Evolutionary conservation across 192 early-diverging fungal species (phyloP), one percentile per base, ranked within the genome.

Genomic region (Podila epigama): DNA sequence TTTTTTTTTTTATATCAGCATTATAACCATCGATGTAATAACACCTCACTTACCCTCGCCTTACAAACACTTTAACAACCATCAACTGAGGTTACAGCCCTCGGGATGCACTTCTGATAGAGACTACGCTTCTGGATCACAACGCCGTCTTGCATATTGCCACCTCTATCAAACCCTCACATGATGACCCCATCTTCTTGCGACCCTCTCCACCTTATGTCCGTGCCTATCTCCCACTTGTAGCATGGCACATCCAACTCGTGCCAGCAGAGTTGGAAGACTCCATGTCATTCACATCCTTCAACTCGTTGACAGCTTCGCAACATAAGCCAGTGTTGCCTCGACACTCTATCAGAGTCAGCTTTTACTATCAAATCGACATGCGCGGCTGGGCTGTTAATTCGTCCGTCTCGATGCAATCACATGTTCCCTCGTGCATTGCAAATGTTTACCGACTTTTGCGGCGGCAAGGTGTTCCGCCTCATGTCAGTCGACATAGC

Each of bases 331-430:
- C 73, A 16, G 66, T 77, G 25, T 68, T 77, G 73, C 73, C 73
- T 9, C 60, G 73, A 53, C 79, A 80, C 34, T 72, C 69, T 0
- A 70, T 80, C 27, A 69, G 79, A n/a, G 79, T 80, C 64, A 72
- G 69, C 22, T 80, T 80, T 54, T 80, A 80, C 22, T 80, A 80
- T 55, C 79, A 80, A 60, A 68, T 80, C 18, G 79, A 80, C 25
- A 68, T 80, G 69, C 65, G 70, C 13, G 68, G 79, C 22, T 80
- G 79, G 79, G 68, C 79, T 0, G 70, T 71, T 42, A 80, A 80
- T 18, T 80, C 79, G 10, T 80, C 79, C 8, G 70, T 71, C 28
- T 80, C 79, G 1, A 66, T 80, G 79, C 69, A 70, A 50, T 72
- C 79, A 3, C 79, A 80, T 37, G 79, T 80, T 3, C 79, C 79